phyloP scores from a whole-genome alignment of 2,329 filamentous ascomycete species.

The Verticillium longisporum region DNA sequence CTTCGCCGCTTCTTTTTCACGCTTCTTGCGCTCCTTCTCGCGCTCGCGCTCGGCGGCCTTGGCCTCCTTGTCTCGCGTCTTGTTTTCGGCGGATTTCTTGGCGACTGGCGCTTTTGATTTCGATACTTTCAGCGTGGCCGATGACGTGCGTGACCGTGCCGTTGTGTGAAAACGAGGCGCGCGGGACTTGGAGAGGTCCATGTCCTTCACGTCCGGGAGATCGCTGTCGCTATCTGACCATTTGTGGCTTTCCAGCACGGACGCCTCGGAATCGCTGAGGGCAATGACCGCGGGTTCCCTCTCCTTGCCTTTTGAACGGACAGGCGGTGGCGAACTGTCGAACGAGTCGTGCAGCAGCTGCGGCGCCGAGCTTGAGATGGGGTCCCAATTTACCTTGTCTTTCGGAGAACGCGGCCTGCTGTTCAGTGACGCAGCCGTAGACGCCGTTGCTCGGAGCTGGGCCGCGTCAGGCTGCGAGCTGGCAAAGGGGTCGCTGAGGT shows the following conservation, averaged over 20 bases:
- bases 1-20: constrained; percentile 52
- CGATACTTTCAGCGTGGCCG: not conserved
- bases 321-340: constrained; percentile 7
- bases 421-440: not conserved
- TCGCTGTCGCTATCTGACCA: constrained; percentile 32
- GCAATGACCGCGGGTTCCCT: constrained; percentile 20
- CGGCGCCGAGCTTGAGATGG: constrained; percentile 47
- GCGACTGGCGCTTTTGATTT: constrained; percentile 2
- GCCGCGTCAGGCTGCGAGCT: not conserved
- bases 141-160: not conserved
- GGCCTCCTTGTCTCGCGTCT: constrained; percentile 29
- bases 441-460: not conserved
- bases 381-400: constrained; percentile 32
- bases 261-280: constrained; percentile 25
- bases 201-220: constrained; percentile 38
- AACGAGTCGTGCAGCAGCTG: constrained; percentile 17
- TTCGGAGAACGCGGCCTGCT: constrained; percentile 8
- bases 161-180: not conserved
- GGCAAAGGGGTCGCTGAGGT: constrained; percentile 1
- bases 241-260: not conserved
- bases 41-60: constrained; percentile 43
- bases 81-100: constrained; percentile 28
- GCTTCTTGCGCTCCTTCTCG: constrained; percentile 48
- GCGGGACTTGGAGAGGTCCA: constrained; percentile 25
- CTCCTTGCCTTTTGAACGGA: not conserved